Evolutionary conservation across 768 basidiomycete genomes (phyloP).

Genomic region (Rhizopogon roseolus): DNA sequence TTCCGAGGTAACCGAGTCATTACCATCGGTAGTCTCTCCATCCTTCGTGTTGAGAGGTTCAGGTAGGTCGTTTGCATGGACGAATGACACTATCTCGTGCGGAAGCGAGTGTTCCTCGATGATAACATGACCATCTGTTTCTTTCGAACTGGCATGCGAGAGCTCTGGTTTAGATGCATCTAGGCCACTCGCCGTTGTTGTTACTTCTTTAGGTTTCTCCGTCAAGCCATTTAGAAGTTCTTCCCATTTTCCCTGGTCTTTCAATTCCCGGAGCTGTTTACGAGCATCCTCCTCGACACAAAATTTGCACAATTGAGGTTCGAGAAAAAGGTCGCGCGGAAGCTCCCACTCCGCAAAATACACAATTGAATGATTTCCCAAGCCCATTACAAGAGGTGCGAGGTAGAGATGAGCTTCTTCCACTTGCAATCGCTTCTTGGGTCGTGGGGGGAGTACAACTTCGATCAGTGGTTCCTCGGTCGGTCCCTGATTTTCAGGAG

Average conservation of each 20-base stretch:
- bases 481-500: slow-evolving; percentile 12
- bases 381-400: slow-evolving; percentile 33
- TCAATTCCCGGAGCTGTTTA: slow-evolving; percentile 16
- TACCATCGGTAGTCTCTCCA: no score
- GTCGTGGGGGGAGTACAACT: slow-evolving; percentile 23
- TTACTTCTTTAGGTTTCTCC: not conserved
- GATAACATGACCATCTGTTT: not conserved
- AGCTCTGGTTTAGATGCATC: not conserved
- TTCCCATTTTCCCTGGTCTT: slow-evolving; percentile 17
- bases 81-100: no score
- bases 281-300: slow-evolving; percentile 33
- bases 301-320: slow-evolving; percentile 28
- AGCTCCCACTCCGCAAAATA: slow-evolving; percentile 49
- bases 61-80: no score
- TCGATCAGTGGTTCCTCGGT: slow-evolving; percentile 24
- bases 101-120: not conserved
- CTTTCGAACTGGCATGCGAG: not conserved
- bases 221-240: not conserved
- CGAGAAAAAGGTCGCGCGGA: slow-evolving; percentile 36
- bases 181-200: not conserved
- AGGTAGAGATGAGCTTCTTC: slow-evolving; percentile 49
- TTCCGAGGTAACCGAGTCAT: no score
- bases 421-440: slow-evolving; percentile 13
- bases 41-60: no score
- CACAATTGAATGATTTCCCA: slow-evolving; percentile 50